phyloP scores from a whole-genome alignment of 495 filamentous ascomycete genomes.

The Podospora didyma region DNA sequence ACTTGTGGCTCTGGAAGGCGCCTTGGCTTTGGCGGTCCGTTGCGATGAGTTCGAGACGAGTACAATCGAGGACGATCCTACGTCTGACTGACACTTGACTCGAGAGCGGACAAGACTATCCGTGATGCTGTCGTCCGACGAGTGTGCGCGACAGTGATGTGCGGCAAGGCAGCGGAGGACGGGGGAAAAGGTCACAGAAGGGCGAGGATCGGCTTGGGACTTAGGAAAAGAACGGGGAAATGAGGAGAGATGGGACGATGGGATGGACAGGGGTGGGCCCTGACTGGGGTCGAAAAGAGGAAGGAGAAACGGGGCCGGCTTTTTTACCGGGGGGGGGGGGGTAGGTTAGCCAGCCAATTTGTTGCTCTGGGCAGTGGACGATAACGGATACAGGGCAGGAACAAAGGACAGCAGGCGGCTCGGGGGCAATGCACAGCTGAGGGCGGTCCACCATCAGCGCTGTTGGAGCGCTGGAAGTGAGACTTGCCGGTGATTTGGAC shows the following conservation, averaged over 20 bases:
- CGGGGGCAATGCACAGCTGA: no score
- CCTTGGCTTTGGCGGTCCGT: not conserved
- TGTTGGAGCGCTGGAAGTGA: no score
- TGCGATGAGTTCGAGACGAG: not conserved
- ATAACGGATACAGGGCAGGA: no score
- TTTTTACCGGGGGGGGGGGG: not conserved
- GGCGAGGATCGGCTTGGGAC: conserved; percentile 1
- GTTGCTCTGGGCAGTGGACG: no score
- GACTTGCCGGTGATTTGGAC: no score
- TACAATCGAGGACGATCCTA: not conserved
- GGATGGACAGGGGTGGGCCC: conserved; percentile 1
- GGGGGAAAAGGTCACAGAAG: conserved; percentile 1
- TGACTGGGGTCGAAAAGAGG: conserved; percentile 6
- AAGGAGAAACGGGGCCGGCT: conserved; percentile 9
- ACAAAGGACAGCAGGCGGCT: no score
- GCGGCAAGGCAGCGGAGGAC: conserved; percentile 1
- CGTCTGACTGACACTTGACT: not conserved
- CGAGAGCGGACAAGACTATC: not conserved
- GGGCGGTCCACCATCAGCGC: no score
- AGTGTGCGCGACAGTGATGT: not conserved
- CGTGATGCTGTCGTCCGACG: not conserved
- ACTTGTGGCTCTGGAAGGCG: not conserved
- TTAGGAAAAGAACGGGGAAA: conserved; percentile 1
- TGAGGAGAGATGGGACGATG: not conserved
- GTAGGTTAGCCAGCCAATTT: no score